Evolutionary conservation across 2,329 filamentous ascomycete genomes (phyloP).

Genomic region (Aspergillus fumigatus): DNA sequence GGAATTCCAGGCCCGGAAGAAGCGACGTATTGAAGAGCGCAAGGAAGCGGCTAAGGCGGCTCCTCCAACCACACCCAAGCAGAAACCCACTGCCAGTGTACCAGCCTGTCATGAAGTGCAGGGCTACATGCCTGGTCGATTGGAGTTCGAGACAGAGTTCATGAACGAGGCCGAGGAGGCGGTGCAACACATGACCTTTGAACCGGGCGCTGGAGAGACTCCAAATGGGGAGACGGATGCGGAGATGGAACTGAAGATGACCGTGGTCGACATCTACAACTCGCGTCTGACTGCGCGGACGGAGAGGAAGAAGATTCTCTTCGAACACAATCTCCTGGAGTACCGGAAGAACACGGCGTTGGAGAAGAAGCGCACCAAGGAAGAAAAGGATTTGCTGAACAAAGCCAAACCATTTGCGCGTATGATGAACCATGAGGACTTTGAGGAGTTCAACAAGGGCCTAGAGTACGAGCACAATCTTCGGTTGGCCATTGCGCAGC

Average conservation of each 20-base stretch:
- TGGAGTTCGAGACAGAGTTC: conserved; percentile 97
- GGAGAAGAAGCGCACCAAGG: conserved; percentile 94
- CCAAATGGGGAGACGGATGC: conserved; percentile 85
- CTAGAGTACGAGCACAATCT: conserved; percentile 88
- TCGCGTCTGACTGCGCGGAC: conserved; percentile 82
- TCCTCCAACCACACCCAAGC: conserved; percentile 78
- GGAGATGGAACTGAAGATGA: conserved; percentile 96
- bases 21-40: conserved; percentile 84
- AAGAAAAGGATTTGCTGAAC: conserved; percentile 84
- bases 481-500: conserved; percentile 78
- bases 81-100: conserved; percentile 92
- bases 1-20: conserved; percentile 89
- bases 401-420: conserved; percentile 94
- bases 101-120: conserved; percentile 97
- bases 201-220: conserved; percentile 90
- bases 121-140: conserved; percentile 94
- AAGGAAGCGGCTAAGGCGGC: conserved; percentile 83
- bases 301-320: conserved; percentile 92
- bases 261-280: conserved; percentile 98
- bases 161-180: conserved; percentile 98
- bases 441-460: conserved; percentile 77
- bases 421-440: conserved; percentile 94
- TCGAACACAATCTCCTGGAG: conserved; percentile 89
- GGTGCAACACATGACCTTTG: conserved; percentile 97
- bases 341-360: conserved; percentile 85